Conservation (phyloP, 495 filamentous ascomycete genomes). For the Hyaloscypha finlandica region DNA sequence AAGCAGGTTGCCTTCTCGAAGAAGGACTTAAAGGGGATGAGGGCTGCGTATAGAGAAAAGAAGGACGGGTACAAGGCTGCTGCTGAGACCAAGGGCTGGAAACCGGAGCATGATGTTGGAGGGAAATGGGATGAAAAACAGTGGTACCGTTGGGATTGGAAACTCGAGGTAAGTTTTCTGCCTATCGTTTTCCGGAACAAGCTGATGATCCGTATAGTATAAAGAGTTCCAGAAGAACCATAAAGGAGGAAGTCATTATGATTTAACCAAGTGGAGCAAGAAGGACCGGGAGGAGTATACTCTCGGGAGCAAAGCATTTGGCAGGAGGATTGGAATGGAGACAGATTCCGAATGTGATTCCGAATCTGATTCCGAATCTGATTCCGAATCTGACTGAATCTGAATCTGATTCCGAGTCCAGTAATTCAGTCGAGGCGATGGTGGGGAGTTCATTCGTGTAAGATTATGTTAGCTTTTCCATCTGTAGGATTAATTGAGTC, state of each 20-base stretch:
- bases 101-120: conserved; percentile 3
- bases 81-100: conserved; percentile 7
- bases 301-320: conserved; percentile 6
- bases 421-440: background rate
- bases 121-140: background rate
- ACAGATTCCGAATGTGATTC: background rate
- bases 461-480: background rate
- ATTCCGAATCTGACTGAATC: too few relatives aligned
- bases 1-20: conserved; percentile 13
- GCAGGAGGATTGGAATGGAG: conserved; percentile 1
- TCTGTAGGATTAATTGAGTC: background rate
- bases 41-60: background rate
- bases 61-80: conserved; percentile 9
- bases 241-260: conserved; percentile 16
- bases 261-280: conserved; percentile 20
- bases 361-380: too few relatives aligned
- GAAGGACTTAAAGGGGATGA: conserved; percentile 8
- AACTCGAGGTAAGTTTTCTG: conserved; percentile 12
- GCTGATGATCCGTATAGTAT: conserved; percentile 14
- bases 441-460: background rate
- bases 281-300: background rate
- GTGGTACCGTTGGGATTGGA: conserved; percentile 20
- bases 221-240: conserved; percentile 15
- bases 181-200: background rate
- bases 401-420: background rate